Percentiles rank a stretch among this genome's conserved stretches.
phyloP scores from a whole-genome alignment of 352 stramenopile species.

The Phytophthora cryptogea region DNA sequence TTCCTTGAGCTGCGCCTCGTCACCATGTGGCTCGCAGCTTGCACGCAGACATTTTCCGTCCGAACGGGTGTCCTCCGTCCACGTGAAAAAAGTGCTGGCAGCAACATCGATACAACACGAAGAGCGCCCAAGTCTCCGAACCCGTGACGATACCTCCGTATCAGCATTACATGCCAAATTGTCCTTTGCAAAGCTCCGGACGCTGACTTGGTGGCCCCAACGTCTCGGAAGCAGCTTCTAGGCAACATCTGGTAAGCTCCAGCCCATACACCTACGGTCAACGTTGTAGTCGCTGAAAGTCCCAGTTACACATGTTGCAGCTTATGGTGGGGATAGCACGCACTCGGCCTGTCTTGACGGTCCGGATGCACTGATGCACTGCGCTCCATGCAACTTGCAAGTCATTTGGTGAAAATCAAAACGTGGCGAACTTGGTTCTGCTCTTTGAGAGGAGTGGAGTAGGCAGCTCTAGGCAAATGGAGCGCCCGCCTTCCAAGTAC shows the following conservation, averaged over 20 bases:
- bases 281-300: constrained; percentile 14
- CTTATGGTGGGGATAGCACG: constrained; percentile 9
- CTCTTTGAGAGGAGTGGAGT: constrained; percentile 18
- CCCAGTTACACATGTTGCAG: constrained; percentile 26
- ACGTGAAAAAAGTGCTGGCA: constrained; percentile 10
- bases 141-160: constrained; percentile 11
- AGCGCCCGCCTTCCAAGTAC: constrained; percentile 31
- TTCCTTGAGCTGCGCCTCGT: constrained; percentile 5
- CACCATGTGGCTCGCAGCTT: constrained; percentile 6
- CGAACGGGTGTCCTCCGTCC: constrained; percentile 8
- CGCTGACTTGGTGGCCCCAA: constrained; percentile 1
- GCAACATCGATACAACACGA: constrained; percentile 3
- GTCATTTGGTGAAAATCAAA: constrained; percentile 32
- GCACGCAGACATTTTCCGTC: constrained; percentile 9
- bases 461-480: constrained; percentile 30
- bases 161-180: constrained; percentile 19
- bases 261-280: background rate
- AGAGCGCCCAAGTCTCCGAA: constrained; percentile 3
- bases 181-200: background rate
- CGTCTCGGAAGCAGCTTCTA: background rate
- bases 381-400: constrained; percentile 8
- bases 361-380: constrained; percentile 1
- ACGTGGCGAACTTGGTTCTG: constrained; percentile 32
- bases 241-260: constrained; percentile 21
- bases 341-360: constrained; percentile 15